These are phyloP conservation scores for Anacardium occidentale DNA, from an alignment of 345 rosid species.

Conservation along the genomic window DNA sequence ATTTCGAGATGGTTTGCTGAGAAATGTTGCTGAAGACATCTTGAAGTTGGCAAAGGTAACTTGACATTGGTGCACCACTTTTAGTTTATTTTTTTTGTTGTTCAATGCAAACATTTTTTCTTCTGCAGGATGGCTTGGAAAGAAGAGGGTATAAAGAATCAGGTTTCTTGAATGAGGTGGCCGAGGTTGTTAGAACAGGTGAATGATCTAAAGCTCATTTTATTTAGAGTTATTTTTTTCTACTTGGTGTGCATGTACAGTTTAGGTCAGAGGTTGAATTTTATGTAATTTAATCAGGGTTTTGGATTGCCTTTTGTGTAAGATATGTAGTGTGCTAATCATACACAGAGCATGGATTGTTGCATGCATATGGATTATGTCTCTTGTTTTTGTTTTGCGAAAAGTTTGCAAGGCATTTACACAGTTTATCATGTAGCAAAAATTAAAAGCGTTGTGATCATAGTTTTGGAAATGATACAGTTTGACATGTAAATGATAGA, in stretches of 20 bases:
- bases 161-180: slow-evolving; percentile 77
- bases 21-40: slow-evolving; percentile 84
- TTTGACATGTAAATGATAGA: background rate
- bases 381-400: too few species aligned
- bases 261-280: background rate
- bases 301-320: background rate
- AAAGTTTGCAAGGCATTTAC: too few species aligned
- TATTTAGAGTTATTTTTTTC: background rate
- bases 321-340: too few species aligned
- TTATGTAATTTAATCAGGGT: background rate
- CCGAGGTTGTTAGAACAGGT: slow-evolving; percentile 94
- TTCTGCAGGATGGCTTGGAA: slow-evolving; percentile 84
- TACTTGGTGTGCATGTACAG: background rate
- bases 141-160: slow-evolving; percentile 92
- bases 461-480: background rate
- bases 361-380: too few species aligned
- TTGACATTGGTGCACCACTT: background rate
- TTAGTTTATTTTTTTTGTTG: background rate
- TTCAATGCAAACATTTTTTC: background rate
- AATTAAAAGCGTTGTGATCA: background rate
- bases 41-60: slow-evolving; percentile 76
- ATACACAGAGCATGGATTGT: too few species aligned
- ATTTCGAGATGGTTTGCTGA: slow-evolving; percentile 76
- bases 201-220: slow-evolving; percentile 6
- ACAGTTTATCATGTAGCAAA: background rate